phyloP scores from a whole-genome alignment of 2,329 filamentous ascomycete species.

The Fusarium incarnatum region DNA sequence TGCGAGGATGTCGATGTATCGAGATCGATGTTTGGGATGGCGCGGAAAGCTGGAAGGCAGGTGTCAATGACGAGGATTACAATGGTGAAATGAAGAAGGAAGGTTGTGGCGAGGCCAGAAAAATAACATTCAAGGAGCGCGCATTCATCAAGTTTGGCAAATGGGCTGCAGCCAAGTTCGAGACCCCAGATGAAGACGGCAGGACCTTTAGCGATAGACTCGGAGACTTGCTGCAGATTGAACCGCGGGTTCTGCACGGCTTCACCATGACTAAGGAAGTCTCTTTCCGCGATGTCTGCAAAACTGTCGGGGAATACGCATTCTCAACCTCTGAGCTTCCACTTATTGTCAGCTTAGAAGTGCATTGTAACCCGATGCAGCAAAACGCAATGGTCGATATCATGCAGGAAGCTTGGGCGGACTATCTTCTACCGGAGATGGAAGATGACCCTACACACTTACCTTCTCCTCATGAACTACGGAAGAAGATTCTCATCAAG shows the following conservation, averaged over 20 bases:
- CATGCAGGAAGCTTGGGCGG: constrained; percentile 88
- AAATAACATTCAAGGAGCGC: not conserved
- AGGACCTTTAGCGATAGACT: not conserved
- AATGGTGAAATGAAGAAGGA: too few species aligned
- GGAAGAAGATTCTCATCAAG: constrained; percentile 84
- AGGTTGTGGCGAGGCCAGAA: not conserved
- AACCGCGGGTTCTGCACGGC: constrained; percentile 81
- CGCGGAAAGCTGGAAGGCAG: too few species aligned
- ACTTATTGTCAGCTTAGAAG: constrained; percentile 90
- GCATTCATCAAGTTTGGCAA: not conserved
- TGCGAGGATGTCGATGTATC: constrained; percentile 84
- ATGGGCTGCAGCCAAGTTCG: too few species aligned
- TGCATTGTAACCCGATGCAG: constrained; percentile 83
- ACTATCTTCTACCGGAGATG: constrained; percentile 73
- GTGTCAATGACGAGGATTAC: too few species aligned
- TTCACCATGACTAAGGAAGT: constrained; percentile 86
- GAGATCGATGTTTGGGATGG: constrained; percentile 90
- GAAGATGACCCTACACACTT: constrained; percentile 59
- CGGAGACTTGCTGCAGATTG: not conserved
- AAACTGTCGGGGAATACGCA: constrained; percentile 79
- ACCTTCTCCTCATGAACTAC: constrained; percentile 76
- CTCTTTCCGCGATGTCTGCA: constrained; percentile 86
- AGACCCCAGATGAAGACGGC: not conserved
- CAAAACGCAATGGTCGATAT: constrained; percentile 94
- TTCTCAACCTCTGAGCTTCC: constrained; percentile 82